Percentiles rank a stretch among this genome's conserved stretches.
Evolutionary conservation across 176 grass and related monocot species (phyloP).

Genomic region (Aegilops bicornis): DNA sequence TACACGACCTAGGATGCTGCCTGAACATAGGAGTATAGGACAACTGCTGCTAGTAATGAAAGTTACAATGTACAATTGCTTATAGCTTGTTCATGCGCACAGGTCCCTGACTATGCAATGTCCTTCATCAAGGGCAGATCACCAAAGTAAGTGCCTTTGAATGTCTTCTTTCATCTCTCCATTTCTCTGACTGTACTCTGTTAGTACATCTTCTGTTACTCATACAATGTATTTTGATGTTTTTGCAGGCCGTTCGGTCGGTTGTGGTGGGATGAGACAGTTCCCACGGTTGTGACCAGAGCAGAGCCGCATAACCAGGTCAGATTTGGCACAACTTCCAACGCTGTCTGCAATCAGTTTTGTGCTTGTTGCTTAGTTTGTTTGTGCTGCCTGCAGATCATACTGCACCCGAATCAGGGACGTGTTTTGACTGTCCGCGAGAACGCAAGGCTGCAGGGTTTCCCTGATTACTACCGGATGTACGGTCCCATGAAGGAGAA

Average conservation of each 20-base stretch:
- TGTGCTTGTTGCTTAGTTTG: background rate
- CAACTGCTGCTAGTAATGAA: background rate
- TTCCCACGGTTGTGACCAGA: slow-evolving; percentile 81
- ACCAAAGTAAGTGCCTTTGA: slow-evolving; percentile 34
- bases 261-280: slow-evolving; percentile 91
- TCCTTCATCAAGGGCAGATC: slow-evolving; percentile 70
- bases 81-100: background rate
- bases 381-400: slow-evolving; percentile 27
- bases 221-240: background rate
- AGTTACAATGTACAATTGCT: background rate
- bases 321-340: background rate
- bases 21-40: background rate
- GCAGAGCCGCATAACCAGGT: slow-evolving; percentile 89
- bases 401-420: slow-evolving; percentile 67
- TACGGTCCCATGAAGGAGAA: slow-evolving; percentile 55
- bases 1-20: background rate
- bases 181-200: background rate
- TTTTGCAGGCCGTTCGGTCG: slow-evolving; percentile 74
- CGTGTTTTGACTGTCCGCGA: slow-evolving; percentile 69
- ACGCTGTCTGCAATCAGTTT: background rate
- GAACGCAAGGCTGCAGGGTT: slow-evolving; percentile 87
- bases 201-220: background rate
- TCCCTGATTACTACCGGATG: slow-evolving; percentile 70
- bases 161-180: background rate
- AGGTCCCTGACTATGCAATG: slow-evolving; percentile 91